Base-by-base conservation (phyloP, 495 filamentous ascomycete genomes). In the Aspergillus sclerotiicarbonarius region DNA sequence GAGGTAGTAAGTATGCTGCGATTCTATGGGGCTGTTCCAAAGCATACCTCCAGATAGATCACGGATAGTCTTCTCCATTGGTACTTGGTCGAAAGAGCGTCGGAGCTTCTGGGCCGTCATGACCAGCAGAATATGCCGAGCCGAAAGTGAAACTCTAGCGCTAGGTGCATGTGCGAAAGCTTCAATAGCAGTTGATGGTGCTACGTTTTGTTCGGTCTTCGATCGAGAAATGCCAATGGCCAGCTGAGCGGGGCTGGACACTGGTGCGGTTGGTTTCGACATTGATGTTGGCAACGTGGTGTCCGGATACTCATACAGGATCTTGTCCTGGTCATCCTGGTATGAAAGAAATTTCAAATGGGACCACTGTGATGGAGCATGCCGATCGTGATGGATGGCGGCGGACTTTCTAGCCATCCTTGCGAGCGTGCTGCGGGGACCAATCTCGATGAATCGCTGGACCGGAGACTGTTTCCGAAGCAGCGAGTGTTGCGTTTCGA, bases 321-420 rank as follows among this genome's bases (percentile, higher is more conserved):
- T 59, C n/a, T 51, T 43, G 6, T 44, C 21, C 18, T 50, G 19
- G 13, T 66, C 32, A 18, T 67, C 56, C 29, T 57, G 54, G 39
- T 61, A 63, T 4, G 60, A 61, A 15, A 67, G 49, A 10, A 63
- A 67, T 12, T 63, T 35, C 6, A 51, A 15, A 5, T 52, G 21
- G 0, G 58, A 48, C 52, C 48, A 62, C 25, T 49, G 49, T 1
- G 53, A 48, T 5, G 51, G 58, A 4, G 55, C 91, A 69, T 92
- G 94, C 48, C 90, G 90, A 80, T 94, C 90, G 74, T 97, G 96
- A 71, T 96, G 95, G 64, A 91, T 89, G 50, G 91, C 90, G 33
- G 97, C 80, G 19, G 95, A 98, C 59, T 91, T 83, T 76, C 91
- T 95, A 44, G 95, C 95, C 94, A 99, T 99, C 33, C 87, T 91